Evolutionary conservation across 2,329 filamentous ascomycete genomes (phyloP).

Genomic region (Ophiostoma quercus): DNA sequence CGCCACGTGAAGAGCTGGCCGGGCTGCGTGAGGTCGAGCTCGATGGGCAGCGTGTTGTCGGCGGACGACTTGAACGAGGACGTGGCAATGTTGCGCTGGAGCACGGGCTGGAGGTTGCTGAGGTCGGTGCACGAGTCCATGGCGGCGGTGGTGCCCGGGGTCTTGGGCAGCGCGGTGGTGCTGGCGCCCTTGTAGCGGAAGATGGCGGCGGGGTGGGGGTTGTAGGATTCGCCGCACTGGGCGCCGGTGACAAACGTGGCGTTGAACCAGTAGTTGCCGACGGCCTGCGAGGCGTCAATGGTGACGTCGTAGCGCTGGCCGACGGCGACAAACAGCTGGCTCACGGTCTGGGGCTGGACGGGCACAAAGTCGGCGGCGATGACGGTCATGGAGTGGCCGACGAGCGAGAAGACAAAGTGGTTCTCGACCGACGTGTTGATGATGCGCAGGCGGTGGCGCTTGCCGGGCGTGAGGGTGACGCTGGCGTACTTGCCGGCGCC

Average conservation of each 20-base stretch:
- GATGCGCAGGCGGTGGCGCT: conserved; percentile 46
- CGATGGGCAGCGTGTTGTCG: conserved; percentile 25
- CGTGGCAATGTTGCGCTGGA: conserved; percentile 24
- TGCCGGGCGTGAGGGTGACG: conserved; percentile 40
- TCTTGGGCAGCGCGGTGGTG: conserved; percentile 31
- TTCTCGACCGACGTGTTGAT: conserved; percentile 50
- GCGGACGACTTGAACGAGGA: conserved; percentile 23
- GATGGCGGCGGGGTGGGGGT: conserved; percentile 36
- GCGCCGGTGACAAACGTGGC: conserved; percentile 27
- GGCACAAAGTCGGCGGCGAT: conserved; percentile 50
- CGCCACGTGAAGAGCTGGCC: conserved; percentile 35
- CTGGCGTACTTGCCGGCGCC: conserved; percentile 34
- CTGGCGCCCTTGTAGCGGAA: conserved; percentile 37
- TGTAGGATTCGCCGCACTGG: conserved; percentile 29
- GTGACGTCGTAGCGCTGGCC: conserved; percentile 43
- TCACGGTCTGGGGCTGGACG: conserved; percentile 45
- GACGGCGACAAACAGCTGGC: conserved; percentile 47
- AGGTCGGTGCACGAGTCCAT: conserved; percentile 26
- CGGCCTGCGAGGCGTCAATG: conserved; percentile 38
- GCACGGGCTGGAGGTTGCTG: conserved; percentile 26
- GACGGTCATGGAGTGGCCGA: conserved; percentile 46
- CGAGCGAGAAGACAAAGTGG: conserved; percentile 46
- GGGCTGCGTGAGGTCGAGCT: conserved; percentile 31
- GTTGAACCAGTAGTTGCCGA: conserved; percentile 34
- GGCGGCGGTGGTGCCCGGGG: conserved; percentile 30